Evolutionary conservation across 768 basidiomycete species (phyloP).

Genomic region (Russula sp.): DNA sequence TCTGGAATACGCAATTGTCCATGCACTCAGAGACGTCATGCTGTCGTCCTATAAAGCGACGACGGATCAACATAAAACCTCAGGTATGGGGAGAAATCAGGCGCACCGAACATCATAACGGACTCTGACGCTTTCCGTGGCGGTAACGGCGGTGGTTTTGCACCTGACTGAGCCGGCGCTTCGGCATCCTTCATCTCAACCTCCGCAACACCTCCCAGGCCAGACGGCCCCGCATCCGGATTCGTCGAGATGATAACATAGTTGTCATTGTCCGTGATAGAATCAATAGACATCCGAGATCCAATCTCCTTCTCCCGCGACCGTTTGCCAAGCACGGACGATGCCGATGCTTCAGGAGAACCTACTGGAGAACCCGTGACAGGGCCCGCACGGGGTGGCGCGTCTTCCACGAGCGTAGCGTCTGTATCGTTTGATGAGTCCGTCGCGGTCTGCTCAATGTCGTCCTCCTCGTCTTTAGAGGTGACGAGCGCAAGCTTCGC

Average conservation of each 20-base stretch:
- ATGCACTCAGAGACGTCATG: conserved; percentile 99
- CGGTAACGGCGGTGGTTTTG: conserved; percentile 52
- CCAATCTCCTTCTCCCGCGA: conserved; percentile 38
- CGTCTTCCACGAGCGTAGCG: conserved; percentile 83
- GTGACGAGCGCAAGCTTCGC: conserved; percentile 90
- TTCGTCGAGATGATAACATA: conserved; percentile 39
- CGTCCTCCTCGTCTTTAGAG: conserved; percentile 84
- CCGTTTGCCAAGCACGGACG: conserved; percentile 62
- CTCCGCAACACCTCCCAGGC: conserved; percentile 26
- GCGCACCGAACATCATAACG: conserved; percentile 85
- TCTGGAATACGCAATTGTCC: conserved; percentile 99
- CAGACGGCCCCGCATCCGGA: conserved; percentile 24
- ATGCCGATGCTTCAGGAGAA: conserved; percentile 23
- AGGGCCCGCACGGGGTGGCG: conserved; percentile 25
- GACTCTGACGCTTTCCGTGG: conserved; percentile 54
- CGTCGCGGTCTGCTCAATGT: conserved; percentile 64
- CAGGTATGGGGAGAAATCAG: neutral
- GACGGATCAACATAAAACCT: neutral
- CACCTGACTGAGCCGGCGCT: conserved; percentile 25
- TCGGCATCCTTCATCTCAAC: conserved; percentile 28
- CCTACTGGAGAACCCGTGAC: conserved; percentile 32
- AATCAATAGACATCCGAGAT: conserved; percentile 52
- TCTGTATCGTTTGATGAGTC: conserved; percentile 85
- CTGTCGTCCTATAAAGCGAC: conserved; percentile 61
- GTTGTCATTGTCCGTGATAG: conserved; percentile 38